These are phyloP conservation scores for Dichomitus squalens DNA, from an alignment of 1,284 basidiomycete species.

Conservation along the genomic window DNA sequence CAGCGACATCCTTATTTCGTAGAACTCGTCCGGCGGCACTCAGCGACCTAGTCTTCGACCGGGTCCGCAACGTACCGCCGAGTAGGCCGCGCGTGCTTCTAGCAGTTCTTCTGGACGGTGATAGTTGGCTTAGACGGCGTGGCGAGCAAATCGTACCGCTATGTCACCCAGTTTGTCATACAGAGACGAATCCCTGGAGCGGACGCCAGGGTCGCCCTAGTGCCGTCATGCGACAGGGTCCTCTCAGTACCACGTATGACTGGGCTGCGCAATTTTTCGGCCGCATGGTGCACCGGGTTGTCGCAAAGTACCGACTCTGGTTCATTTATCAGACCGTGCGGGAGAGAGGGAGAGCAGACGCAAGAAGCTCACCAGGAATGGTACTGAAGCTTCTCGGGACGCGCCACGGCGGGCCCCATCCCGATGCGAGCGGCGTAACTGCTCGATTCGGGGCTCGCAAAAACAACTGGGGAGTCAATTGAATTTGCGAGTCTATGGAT, in stretches of 20 bases:
- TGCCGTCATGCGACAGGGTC: too few relatives aligned
- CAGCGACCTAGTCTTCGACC: too few relatives aligned
- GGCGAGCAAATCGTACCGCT: not conserved
- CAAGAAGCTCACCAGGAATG: not conserved
- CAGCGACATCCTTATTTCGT: not conserved
- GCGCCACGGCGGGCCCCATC: not conserved
- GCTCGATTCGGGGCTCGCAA: not conserved
- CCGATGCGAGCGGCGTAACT: constrained; percentile 15
- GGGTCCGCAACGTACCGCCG: too few relatives aligned
- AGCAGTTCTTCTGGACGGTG: not conserved
- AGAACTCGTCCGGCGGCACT: not conserved
- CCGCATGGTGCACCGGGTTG: not conserved
- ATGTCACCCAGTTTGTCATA: not conserved
- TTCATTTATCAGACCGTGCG: constrained; percentile 17
- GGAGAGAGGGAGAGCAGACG: constrained; percentile 6
- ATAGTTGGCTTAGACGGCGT: constrained; percentile 1
- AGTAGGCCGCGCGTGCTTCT: not conserved
- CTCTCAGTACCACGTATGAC: too few relatives aligned
- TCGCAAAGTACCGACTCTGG: not conserved
- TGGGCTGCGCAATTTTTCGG: not conserved
- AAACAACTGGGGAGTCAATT: not conserved
- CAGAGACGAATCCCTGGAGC: not conserved
- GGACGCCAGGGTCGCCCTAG: not conserved
- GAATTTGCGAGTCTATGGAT: not conserved
- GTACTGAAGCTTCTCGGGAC: not conserved